Conservation (phyloP, 768 basidiomycete genomes). For the Serendipita sp. region DNA sequence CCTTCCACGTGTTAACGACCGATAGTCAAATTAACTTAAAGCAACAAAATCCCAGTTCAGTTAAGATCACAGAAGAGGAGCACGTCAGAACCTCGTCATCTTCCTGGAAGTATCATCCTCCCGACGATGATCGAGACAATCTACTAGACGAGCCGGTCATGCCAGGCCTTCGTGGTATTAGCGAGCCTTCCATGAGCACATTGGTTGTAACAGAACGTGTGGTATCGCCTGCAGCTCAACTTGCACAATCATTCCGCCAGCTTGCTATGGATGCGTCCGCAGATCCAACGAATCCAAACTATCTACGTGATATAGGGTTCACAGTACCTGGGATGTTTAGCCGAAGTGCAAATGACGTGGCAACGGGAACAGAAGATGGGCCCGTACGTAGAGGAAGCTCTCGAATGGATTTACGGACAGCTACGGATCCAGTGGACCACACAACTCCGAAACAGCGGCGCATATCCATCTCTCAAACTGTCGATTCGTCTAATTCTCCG, state of each 20-base stretch:
- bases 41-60: neutral
- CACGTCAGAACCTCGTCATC: conserved; percentile 3
- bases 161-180: neutral
- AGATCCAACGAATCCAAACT: conserved; percentile 1
- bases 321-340: conserved; percentile 3
- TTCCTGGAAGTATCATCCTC: neutral
- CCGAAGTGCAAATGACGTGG: neutral
- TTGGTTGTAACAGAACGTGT: neutral
- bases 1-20: neutral
- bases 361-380: neutral
- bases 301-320: conserved; percentile 2
- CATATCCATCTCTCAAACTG: neutral
- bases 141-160: neutral
- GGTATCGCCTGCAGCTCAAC: neutral
- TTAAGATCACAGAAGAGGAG: neutral
- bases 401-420: neutral
- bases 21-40: neutral
- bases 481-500: neutral
- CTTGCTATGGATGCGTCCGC: neutral
- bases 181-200: conserved; percentile 3
- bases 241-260: neutral
- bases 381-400: neutral
- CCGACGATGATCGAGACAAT: neutral
- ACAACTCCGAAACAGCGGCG: neutral
- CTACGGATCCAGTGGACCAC: neutral